Base-by-base conservation (phyloP, 2,329 filamentous ascomycete genomes). In the Diaporthe citri region DNA sequence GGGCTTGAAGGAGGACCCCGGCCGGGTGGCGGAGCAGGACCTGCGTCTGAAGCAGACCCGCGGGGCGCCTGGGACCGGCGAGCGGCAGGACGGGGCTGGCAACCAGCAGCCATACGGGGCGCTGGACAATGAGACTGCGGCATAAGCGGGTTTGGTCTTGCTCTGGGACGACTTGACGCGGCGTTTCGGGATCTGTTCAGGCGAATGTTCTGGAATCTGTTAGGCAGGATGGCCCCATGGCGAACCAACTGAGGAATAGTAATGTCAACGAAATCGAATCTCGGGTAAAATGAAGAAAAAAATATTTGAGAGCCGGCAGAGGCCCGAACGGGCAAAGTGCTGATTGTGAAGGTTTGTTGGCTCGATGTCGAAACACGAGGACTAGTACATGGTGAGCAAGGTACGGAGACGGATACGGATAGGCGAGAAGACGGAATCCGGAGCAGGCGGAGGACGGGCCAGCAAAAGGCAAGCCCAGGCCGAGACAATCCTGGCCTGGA, bases 1-100 rank as follows among this genome's bases (percentile, higher is more conserved):
- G 3, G 80, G 79, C 12, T 79, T 77, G n/a, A 70, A 75, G 66
- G 20, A 78, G 41, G 80, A 81, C 52, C 80, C 80, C 0, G 71
- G 34, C 4, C 52, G 79, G 72, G 46, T 57, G 48, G 80, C 77
- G 13, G 67, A 75, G 76, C 57, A 36, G 36, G 28, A 66, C 13
- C n/a, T 60, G 55, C 22, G 36, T 36, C 34, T 71, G 34, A 75
- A 71, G 66, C 74, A 74, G 71, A 70, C 57, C 20, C 48, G 36
- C n/a, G 57, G 46, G 6, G 57, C 46, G 39, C 46, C 56, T 15
- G 67, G 76, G 20, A 74, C 64, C 9, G 76, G 74, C 17, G 64
- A 59, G 66, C 48, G 75, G 28, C 62, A 74, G 59, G 73, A 51
- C 12, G 73, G 69, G 1, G 48, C 48, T n/a, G 62, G 48, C 28